Conservation (phyloP, 495 filamentous ascomycete genomes). For the Lasiosphaeris hirsuta region DNA sequence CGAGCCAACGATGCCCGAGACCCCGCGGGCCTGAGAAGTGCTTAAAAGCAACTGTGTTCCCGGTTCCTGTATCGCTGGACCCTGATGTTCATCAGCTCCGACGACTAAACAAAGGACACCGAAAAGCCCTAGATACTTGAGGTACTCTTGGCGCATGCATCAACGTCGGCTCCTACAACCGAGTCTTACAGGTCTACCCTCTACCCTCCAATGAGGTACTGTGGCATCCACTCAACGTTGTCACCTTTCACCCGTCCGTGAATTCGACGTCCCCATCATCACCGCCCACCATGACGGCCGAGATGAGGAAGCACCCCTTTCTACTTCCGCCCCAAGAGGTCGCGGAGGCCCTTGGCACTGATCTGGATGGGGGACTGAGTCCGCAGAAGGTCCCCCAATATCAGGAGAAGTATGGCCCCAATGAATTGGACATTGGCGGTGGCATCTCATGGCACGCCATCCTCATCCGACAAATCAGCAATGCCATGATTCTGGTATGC, state of each 20-base stretch:
- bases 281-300: slow-evolving; percentile 33
- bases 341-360: slow-evolving; percentile 46
- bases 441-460: slow-evolving; percentile 62
- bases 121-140: background rate
- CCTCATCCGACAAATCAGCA: slow-evolving; percentile 60
- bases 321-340: slow-evolving; percentile 52
- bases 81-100: background rate
- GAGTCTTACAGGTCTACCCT: background rate
- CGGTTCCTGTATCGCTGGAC: background rate
- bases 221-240: background rate
- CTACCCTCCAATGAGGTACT: background rate
- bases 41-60: slow-evolving; percentile 1
- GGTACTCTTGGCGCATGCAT: background rate
- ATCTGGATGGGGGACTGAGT: slow-evolving; percentile 58
- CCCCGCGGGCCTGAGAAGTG: too few species aligned
- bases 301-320: slow-evolving; percentile 50
- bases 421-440: slow-evolving; percentile 60
- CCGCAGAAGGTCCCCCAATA: slow-evolving; percentile 46
- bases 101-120: background rate
- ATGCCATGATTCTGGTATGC: slow-evolving; percentile 65
- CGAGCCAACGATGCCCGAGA: background rate
- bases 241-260: slow-evolving; percentile 3
- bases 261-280: background rate
- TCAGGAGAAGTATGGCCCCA: slow-evolving; percentile 53
- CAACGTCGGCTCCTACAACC: background rate